phyloP scores from a whole-genome alignment of 1,284 basidiomycete genomes.

The Ustilago cynodontis region DNA sequence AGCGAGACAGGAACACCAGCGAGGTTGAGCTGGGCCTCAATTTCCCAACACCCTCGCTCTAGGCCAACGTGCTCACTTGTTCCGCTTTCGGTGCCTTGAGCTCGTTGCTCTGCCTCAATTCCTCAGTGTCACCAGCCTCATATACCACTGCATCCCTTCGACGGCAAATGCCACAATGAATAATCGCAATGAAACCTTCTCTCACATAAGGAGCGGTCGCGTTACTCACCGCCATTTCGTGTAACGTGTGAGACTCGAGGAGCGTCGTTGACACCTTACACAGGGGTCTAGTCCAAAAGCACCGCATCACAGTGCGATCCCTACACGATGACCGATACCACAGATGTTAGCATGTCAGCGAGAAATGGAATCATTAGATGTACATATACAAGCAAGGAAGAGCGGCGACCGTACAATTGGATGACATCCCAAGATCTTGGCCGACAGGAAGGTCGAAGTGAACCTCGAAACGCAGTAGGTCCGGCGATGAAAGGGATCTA shows the following conservation, averaged over 20 bases:
- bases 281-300: background rate
- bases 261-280: too few species aligned
- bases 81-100: background rate
- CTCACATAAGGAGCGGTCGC: too few species aligned
- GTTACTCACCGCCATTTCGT: too few species aligned
- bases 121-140: too few species aligned
- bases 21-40: conserved; percentile 5
- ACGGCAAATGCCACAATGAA: too few species aligned
- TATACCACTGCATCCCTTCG: too few species aligned
- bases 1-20: conserved; percentile 8
- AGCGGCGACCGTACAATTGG: too few species aligned
- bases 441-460: background rate
- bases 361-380: background rate
- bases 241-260: too few species aligned
- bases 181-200: too few species aligned
- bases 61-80: background rate
- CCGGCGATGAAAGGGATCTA: background rate
- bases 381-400: conserved; percentile 15
- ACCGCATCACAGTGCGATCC: background rate
- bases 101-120: too few species aligned
- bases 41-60: background rate
- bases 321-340: background rate
- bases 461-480: background rate
- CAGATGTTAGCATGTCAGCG: background rate
- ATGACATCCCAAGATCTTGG: background rate